Conservation (phyloP, 306 rosid species). For the Psophocarpus tetragonolobus region DNA sequence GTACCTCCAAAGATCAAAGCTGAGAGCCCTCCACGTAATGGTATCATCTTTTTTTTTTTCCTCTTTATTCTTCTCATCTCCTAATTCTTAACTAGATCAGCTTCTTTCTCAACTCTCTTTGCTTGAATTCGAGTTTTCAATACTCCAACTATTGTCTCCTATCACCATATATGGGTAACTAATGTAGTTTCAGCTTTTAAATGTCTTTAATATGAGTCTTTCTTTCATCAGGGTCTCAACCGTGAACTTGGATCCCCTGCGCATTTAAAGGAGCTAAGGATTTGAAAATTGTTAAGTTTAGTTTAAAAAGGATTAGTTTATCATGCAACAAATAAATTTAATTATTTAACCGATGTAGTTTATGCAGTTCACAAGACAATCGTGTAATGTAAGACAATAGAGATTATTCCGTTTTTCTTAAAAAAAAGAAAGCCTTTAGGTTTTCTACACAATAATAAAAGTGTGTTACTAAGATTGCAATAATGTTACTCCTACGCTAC, state of each 20-base stretch:
- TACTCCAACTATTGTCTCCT: neutral
- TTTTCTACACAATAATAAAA: neutral
- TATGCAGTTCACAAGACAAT: neutral
- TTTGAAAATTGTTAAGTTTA: neutral
- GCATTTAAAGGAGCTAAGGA: neutral
- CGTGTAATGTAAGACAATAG: too few species aligned
- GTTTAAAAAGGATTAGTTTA: neutral
- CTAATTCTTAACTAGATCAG: conserved; percentile 5
- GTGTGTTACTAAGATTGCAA: neutral
- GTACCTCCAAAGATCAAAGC: conserved; percentile 69
- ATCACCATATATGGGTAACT: too few species aligned
- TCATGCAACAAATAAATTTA: neutral
- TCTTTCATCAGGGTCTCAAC: neutral
- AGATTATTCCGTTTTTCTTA: neutral
- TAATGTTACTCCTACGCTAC: neutral
- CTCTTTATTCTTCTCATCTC: neutral
- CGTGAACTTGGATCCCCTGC: neutral
- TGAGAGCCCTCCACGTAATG: conserved; percentile 79
- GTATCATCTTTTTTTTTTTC: conserved; percentile 36
- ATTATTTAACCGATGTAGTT: neutral
- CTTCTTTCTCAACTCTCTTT: conserved; percentile 5
- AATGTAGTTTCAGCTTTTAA: neutral
- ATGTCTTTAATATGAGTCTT: neutral
- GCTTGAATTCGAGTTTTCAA: neutral
- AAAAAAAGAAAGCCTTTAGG: neutral